These are phyloP conservation scores for Beauveria medogensis DNA, from an alignment of 2,329 filamentous ascomycete genomes.

Conservation along the genomic window DNA sequence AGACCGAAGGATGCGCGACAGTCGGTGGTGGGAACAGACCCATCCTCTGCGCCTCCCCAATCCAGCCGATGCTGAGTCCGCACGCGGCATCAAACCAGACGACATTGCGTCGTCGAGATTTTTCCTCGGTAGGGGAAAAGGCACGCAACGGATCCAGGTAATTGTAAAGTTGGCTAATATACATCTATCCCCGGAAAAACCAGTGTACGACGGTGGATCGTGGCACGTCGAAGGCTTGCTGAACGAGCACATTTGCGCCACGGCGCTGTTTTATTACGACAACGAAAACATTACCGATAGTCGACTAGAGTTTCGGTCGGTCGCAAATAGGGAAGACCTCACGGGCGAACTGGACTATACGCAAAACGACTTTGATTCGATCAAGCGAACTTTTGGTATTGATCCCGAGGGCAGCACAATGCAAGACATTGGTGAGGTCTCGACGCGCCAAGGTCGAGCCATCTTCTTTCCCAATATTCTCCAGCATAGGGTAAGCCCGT, in stretches of 20 bases:
- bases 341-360: constrained; percentile 19
- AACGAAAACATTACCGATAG: constrained; percentile 49
- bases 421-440: constrained; percentile 37
- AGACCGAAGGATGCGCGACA: background rate
- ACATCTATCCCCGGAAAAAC: constrained; percentile 50
- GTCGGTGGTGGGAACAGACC: constrained; percentile 21
- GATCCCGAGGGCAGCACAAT: constrained; percentile 13
- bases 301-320: constrained; percentile 41
- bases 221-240: constrained; percentile 50
- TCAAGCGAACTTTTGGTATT: constrained; percentile 30
- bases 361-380: constrained; percentile 24
- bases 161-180: constrained; percentile 57
- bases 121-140: constrained; percentile 17
- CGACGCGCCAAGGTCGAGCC: constrained; percentile 38
- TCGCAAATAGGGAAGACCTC: constrained; percentile 24
- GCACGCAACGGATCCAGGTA: constrained; percentile 41
- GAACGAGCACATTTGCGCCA: constrained; percentile 58
- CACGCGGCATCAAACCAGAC: constrained; percentile 4
- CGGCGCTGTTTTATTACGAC: constrained; percentile 55
- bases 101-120: background rate
- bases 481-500: constrained; percentile 45
- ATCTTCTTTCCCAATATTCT: constrained; percentile 47
- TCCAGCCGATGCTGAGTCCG: constrained; percentile 7
- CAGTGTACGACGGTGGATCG: constrained; percentile 41
- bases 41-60: constrained; percentile 18